A percentile compares a stretch with the other conserved stretches of the same genome.
Evolutionary conservation across 768 basidiomycete genomes (phyloP).

Genomic region (Candolleomyces efflorescens): DNA sequence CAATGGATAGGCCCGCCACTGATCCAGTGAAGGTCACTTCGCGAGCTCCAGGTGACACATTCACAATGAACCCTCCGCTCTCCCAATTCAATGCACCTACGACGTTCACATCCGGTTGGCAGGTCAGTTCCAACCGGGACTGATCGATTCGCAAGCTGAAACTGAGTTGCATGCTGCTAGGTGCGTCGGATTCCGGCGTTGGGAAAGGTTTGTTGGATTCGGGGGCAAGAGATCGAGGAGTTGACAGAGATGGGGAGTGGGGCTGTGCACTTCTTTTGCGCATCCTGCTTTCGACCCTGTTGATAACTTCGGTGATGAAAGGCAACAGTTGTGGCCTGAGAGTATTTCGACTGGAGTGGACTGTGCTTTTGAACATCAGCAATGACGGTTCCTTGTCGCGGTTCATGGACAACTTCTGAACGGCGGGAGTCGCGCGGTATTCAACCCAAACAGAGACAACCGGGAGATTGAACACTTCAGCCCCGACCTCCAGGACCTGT

Average conservation of each 20-base stretch:
- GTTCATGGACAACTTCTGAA: slow-evolving; percentile 29
- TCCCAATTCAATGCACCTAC: slow-evolving; percentile 88
- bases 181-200: slow-evolving; percentile 20
- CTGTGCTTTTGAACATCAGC: slow-evolving; percentile 80
- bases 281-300: slow-evolving; percentile 66
- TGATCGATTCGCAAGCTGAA: slow-evolving; percentile 90
- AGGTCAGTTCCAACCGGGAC: slow-evolving; percentile 82
- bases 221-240: slow-evolving; percentile 8
- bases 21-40: slow-evolving; percentile 71
- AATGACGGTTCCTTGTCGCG: slow-evolving; percentile 40
- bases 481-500: slow-evolving; percentile 46
- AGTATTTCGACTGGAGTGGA: slow-evolving; percentile 85
- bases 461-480: slow-evolving; percentile 70
- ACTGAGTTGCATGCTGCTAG: slow-evolving; percentile 63
- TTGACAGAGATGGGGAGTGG: slow-evolving; percentile 12
- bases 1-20: slow-evolving; percentile 76
- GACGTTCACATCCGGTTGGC: slow-evolving; percentile 91
- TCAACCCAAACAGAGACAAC: slow-evolving; percentile 80
- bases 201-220: slow-evolving; percentile 13
- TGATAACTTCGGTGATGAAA: slow-evolving; percentile 75
- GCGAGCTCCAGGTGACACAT: slow-evolving; percentile 69
- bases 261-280: slow-evolving; percentile 41
- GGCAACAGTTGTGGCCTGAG: slow-evolving; percentile 79
- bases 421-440: slow-evolving; percentile 58
- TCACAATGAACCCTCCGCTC: slow-evolving; percentile 86